These are phyloP conservation scores for Penicillium dipodomyicola DNA, from an alignment of 495 filamentous ascomycete species.

Conservation along the genomic window DNA sequence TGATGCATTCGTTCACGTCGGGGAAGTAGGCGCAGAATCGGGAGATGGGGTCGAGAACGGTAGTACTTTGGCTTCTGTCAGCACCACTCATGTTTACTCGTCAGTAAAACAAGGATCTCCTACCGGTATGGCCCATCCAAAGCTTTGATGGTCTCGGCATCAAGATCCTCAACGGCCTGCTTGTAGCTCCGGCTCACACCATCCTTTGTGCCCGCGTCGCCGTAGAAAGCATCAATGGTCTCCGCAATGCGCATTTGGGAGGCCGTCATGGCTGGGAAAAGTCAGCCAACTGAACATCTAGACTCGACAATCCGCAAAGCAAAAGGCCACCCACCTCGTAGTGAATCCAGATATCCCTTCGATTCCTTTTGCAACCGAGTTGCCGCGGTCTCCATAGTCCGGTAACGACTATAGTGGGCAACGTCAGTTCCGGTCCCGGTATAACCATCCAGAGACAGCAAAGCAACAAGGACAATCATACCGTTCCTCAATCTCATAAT, in stretches of 20 bases:
- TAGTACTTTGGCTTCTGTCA: slow-evolving; percentile 55
- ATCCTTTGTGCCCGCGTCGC: slow-evolving; percentile 89
- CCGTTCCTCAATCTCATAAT: slow-evolving; percentile 98
- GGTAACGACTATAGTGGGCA: slow-evolving; percentile 68
- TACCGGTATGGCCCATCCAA: slow-evolving; percentile 95
- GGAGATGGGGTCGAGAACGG: slow-evolving; percentile 90
- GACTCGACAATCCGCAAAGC: background rate
- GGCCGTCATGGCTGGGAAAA: slow-evolving; percentile 81
- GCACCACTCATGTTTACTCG: background rate
- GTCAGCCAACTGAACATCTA: background rate
- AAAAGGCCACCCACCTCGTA: slow-evolving; percentile 62
- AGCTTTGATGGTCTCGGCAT: slow-evolving; percentile 97
- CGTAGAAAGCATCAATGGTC: slow-evolving; percentile 99
- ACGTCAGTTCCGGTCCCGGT: background rate
- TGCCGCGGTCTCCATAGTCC: slow-evolving; percentile 93
- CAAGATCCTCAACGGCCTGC: slow-evolving; percentile 94
- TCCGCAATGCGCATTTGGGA: slow-evolving; percentile 99
- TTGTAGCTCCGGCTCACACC: slow-evolving; percentile 96
- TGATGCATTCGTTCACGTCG: slow-evolving; percentile 98
- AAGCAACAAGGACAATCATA: slow-evolving; percentile 34
- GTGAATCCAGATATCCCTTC: slow-evolving; percentile 92
- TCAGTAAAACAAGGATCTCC: background rate
- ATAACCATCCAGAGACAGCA: background rate
- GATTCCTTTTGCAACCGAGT: slow-evolving; percentile 93
- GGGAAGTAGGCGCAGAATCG: slow-evolving; percentile 98